These are phyloP conservation scores for Lasiodiplodia sp. DNA, from an alignment of 2,329 filamentous ascomycete genomes.

Conservation along the genomic window DNA sequence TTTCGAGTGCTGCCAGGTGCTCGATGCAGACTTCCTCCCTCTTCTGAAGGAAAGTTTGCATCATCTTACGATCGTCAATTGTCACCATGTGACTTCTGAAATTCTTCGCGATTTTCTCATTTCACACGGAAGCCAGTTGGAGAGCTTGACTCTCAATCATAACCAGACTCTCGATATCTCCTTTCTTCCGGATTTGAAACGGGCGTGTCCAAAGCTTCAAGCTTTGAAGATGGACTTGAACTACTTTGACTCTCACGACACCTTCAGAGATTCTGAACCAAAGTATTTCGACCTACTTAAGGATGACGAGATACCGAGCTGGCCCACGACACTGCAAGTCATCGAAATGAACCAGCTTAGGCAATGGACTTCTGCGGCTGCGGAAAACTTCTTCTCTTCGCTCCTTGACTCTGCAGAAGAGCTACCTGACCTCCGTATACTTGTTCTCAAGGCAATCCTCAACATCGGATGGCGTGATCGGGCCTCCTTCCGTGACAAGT, in stretches of 20 bases:
- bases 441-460: slow-evolving; percentile 76
- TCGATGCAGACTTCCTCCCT: slow-evolving; percentile 73
- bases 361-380: slow-evolving; percentile 73
- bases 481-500: slow-evolving; percentile 78
- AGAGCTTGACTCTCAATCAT: slow-evolving; percentile 74
- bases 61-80: slow-evolving; percentile 79
- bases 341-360: slow-evolving; percentile 81
- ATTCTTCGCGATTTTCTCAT: slow-evolving; percentile 71
- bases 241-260: slow-evolving; percentile 75
- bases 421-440: slow-evolving; percentile 70
- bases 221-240: slow-evolving; percentile 78
- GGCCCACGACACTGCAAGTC: slow-evolving; percentile 75
- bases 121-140: slow-evolving; percentile 71
- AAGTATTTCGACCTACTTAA: slow-evolving; percentile 73
- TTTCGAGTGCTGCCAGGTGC: slow-evolving; percentile 77
- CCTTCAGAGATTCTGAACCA: slow-evolving; percentile 75
- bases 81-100: slow-evolving; percentile 74
- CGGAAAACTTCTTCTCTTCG: slow-evolving; percentile 80
- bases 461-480: slow-evolving; percentile 82
- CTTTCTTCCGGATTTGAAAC: slow-evolving; percentile 73
- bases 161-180: slow-evolving; percentile 79
- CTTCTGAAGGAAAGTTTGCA: slow-evolving; percentile 71
- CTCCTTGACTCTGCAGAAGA: slow-evolving; percentile 74
- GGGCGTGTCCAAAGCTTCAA: slow-evolving; percentile 73
- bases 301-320: slow-evolving; percentile 72